phyloP scores from a whole-genome alignment of 441 rosid genomes.

The Corymbia citriodora region DNA sequence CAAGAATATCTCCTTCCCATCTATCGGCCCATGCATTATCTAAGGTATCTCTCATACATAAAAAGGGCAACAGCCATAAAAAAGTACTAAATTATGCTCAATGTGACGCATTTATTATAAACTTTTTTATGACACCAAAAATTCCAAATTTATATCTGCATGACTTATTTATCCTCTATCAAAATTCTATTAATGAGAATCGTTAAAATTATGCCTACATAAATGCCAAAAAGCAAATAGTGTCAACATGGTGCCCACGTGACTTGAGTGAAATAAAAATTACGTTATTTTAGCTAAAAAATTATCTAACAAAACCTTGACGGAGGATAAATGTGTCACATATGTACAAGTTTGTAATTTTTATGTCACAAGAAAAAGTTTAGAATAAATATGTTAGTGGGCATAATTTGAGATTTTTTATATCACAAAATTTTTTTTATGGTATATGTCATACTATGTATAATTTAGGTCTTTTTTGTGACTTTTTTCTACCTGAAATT shows the following conservation, averaged over 20 bases:
- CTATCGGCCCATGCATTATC: not conserved
- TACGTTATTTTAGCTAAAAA: not conserved
- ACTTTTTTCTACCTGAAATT: not conserved
- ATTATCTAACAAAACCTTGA: not conserved
- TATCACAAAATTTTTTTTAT: too few species aligned
- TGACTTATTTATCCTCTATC: not conserved
- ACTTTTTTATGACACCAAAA: not conserved
- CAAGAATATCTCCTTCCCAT: not conserved
- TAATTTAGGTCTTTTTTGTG: not conserved
- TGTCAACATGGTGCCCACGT: not conserved
- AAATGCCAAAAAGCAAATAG: not conserved
- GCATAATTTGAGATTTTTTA: not conserved
- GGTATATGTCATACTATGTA: not conserved
- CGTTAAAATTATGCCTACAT: not conserved
- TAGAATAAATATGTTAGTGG: not conserved
- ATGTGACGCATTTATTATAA: not conserved
- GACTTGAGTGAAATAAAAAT: too few species aligned
- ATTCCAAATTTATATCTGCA: too few species aligned
- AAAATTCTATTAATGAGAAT: too few species aligned
- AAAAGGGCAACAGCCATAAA: not conserved
- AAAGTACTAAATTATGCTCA: not conserved
- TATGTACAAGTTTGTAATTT: not conserved
- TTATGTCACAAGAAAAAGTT: not conserved
- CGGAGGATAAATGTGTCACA: not conserved
- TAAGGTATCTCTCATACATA: not conserved